Conservation (phyloP, 768 basidiomycete species). For the Termitomyces sp. region DNA sequence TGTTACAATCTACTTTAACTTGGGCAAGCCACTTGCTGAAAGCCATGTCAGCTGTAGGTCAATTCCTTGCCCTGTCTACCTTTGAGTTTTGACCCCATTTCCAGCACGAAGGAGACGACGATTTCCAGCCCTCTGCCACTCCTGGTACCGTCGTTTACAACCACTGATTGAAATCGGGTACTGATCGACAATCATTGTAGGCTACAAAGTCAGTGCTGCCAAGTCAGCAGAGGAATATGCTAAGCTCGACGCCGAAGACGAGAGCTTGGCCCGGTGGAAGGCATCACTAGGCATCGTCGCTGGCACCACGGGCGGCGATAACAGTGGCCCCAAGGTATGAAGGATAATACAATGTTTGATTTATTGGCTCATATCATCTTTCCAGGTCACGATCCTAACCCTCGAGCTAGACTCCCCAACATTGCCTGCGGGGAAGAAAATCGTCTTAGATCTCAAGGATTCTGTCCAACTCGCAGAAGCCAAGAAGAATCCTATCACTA, state of each 20-base stretch:
- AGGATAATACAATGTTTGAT: not conserved
- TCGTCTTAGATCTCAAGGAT: slow-evolving; percentile 66
- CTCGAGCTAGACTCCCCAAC: slow-evolving; percentile 81
- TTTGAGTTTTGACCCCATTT: slow-evolving; percentile 8
- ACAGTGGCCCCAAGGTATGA: slow-evolving; percentile 64
- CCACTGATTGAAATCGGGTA: not conserved
- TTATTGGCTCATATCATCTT: slow-evolving; percentile 18
- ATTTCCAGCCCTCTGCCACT: slow-evolving; percentile 63
- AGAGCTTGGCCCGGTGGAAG: slow-evolving; percentile 95
- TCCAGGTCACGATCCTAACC: slow-evolving; percentile 66
- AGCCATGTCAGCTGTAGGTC: slow-evolving; percentile 53
- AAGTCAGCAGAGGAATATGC: slow-evolving; percentile 83
- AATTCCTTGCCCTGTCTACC: not conserved
- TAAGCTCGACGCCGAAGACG: slow-evolving; percentile 83
- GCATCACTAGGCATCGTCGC: slow-evolving; percentile 83
- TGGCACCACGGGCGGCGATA: slow-evolving; percentile 33
- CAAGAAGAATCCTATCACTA: slow-evolving; percentile 75
- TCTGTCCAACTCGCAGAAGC: slow-evolving; percentile 40
- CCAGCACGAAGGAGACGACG: slow-evolving; percentile 64
- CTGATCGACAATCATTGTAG: slow-evolving; percentile 32
- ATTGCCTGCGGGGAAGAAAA: slow-evolving; percentile 55
- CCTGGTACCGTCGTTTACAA: slow-evolving; percentile 45
- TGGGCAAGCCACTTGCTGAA: slow-evolving; percentile 13
- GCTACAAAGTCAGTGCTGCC: slow-evolving; percentile 68
- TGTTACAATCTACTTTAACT: not conserved